Evolutionary conservation across 306 rosid genomes (phyloP).

Genomic region (Ammopiptanthus mongolicus): DNA sequence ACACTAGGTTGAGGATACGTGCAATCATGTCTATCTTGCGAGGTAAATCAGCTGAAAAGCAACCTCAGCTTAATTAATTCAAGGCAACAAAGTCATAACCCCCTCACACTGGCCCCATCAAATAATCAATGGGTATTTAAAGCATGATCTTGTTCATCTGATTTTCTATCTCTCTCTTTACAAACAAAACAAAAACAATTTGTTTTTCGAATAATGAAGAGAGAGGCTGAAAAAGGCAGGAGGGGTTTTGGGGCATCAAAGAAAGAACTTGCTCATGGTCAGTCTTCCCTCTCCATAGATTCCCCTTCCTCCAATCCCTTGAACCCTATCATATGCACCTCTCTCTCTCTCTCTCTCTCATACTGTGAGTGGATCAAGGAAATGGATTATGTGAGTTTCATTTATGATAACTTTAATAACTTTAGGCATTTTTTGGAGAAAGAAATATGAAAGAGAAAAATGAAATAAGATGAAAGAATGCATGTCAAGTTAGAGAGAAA

Average conservation of each 20-base stretch:
- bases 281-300: constrained; percentile 50
- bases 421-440: no score
- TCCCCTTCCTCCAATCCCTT: constrained; percentile 52
- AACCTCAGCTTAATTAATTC: constrained; percentile 21
- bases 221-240: constrained; percentile 37
- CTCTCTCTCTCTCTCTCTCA: neutral
- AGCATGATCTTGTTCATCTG: constrained; percentile 25
- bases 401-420: no score
- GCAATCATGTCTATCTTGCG: constrained; percentile 39
- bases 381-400: no score
- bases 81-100: constrained; percentile 3
- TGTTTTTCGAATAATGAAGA: constrained; percentile 22
- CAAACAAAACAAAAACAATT: neutral
- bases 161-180: constrained; percentile 8
- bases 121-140: constrained; percentile 23
- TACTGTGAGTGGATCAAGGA: constrained; percentile 10
- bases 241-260: constrained; percentile 31
- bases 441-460: no score
- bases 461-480: no score
- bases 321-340: constrained; percentile 28
- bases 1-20: constrained; percentile 31
- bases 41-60: constrained; percentile 42
- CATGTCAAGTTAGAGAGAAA: no score
- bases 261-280: constrained; percentile 57
- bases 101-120: neutral